These are phyloP conservation scores for Pterocarpus santalinus DNA, from an alignment of 306 rosid genomes.

Conservation along the genomic window DNA sequence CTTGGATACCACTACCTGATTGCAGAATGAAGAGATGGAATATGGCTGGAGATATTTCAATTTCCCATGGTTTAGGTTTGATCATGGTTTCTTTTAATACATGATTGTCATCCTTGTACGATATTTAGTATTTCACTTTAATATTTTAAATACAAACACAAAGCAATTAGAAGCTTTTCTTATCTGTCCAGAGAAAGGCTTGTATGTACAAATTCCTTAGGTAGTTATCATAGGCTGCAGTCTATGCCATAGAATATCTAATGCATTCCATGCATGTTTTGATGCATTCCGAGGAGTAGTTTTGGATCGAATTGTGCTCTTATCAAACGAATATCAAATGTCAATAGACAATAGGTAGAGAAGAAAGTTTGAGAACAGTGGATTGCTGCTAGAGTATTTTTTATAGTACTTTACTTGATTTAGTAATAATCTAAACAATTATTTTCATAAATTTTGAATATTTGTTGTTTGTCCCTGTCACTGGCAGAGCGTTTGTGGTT, in stretches of 20 bases:
- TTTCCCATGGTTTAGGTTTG: slow-evolving; percentile 94
- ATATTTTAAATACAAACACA: neutral
- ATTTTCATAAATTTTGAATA: neutral
- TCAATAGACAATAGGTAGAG: neutral
- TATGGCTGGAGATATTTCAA: slow-evolving; percentile 68
- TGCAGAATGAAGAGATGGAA: too few species aligned
- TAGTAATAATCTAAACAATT: neutral
- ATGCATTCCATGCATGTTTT: slow-evolving; percentile 11
- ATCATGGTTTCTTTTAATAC: neutral
- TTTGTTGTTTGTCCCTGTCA: slow-evolving; percentile 40
- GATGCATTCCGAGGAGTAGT: slow-evolving; percentile 11
- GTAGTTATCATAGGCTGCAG: neutral
- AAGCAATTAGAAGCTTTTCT: slow-evolving; percentile 27
- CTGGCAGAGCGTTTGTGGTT: slow-evolving; percentile 92
- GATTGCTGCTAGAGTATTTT: neutral
- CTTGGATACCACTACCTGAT: too few species aligned
- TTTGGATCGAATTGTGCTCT: neutral
- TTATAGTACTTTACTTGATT: neutral
- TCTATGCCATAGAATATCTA: neutral
- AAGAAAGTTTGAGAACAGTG: neutral
- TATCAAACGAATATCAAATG: neutral
- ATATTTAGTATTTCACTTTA: neutral
- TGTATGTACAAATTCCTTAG: neutral
- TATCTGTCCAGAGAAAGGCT: neutral
- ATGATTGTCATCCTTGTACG: slow-evolving; percentile 11